A percentile compares a stretch with the other conserved stretches of the same genome.
phyloP scores from a whole-genome alignment of 495 filamentous ascomycete genomes.

The Rhypophila decipiens region DNA sequence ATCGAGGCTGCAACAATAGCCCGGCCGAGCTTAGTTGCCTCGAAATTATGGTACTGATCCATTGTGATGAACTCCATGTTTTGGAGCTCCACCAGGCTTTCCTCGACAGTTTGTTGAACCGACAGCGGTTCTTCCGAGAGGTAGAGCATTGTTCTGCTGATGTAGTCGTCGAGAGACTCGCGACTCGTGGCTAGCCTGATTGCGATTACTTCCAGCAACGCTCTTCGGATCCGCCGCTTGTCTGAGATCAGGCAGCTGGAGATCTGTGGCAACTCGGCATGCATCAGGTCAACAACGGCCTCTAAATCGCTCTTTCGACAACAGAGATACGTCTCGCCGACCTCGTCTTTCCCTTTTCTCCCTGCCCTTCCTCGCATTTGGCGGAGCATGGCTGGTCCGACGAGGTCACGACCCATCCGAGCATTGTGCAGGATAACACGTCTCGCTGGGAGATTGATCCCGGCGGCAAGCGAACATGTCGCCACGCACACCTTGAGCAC shows the following conservation, averaged over 20 bases:
- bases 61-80: conserved; percentile 50
- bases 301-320: conserved; percentile 66
- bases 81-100: conserved; percentile 48
- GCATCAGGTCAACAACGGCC: conserved; percentile 61
- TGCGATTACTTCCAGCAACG: conserved; percentile 68
- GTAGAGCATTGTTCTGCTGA: conserved; percentile 61
- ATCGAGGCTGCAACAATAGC: conserved; percentile 70
- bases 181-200: conserved; percentile 63
- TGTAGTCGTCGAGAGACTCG: conserved; percentile 64
- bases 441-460: conserved; percentile 67
- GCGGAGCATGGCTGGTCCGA: conserved; percentile 70
- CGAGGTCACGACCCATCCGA: conserved; percentile 69
- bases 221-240: conserved; percentile 64
- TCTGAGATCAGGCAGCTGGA: conserved; percentile 65
- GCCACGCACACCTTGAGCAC: conserved; percentile 68
- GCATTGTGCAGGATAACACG: conserved; percentile 74
- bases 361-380: conserved; percentile 84
- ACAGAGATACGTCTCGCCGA: conserved; percentile 75
- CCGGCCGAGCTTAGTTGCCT: conserved; percentile 59
- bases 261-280: conserved; percentile 65
- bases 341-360: conserved; percentile 74
- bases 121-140: conserved; percentile 36
- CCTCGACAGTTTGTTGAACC: conserved; percentile 49
- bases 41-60: conserved; percentile 45
- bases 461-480: conserved; percentile 79